These are phyloP conservation scores for Flaveria ramosissima DNA, from an alignment of 129 eudicot species.

Conservation along the genomic window DNA sequence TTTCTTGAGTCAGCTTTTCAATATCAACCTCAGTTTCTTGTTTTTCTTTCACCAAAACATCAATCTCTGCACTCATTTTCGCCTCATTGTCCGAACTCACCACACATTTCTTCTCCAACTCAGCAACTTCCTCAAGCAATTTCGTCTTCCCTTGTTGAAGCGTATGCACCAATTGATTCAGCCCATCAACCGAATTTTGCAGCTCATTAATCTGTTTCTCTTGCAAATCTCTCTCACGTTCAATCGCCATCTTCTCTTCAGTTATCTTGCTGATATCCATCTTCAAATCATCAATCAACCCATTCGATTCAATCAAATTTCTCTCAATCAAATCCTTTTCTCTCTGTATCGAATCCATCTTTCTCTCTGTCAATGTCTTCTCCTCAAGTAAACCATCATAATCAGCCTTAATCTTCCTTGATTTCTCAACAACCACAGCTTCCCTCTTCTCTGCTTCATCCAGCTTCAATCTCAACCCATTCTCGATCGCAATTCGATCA, in stretches of 20 bases:
- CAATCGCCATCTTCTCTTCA: conserved; percentile 43
- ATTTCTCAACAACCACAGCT: neutral
- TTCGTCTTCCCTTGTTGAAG: conserved; percentile 45
- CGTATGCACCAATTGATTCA: conserved; percentile 44
- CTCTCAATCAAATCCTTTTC: conserved; percentile 41
- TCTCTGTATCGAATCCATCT: conserved; percentile 30
- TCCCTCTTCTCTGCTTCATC: conserved; percentile 42
- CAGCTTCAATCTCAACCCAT: conserved; percentile 35
- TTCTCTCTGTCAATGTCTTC: conserved; percentile 33
- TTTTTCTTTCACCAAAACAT: conserved; percentile 50
- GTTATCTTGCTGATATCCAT: conserved; percentile 31
- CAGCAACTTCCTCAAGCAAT: conserved; percentile 39
- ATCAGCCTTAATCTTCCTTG: conserved; percentile 36
- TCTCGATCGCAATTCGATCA: conserved; percentile 27
- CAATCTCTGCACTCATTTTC: conserved; percentile 38
- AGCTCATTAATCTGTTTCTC: conserved; percentile 42
- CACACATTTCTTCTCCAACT: conserved; percentile 50
- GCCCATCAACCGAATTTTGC: conserved; percentile 39
- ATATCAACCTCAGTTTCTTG: conserved; percentile 35
- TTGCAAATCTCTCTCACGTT: conserved; percentile 43
- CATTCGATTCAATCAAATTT: conserved; percentile 38
- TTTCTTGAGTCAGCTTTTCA: conserved; percentile 35
- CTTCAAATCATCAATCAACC: conserved; percentile 39
- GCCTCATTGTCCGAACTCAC: conserved; percentile 42
- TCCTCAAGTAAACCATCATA: conserved; percentile 35